phyloP scores from a whole-genome alignment of 208 protist species.

The Leptomonas pyrrhocoris region DNA sequence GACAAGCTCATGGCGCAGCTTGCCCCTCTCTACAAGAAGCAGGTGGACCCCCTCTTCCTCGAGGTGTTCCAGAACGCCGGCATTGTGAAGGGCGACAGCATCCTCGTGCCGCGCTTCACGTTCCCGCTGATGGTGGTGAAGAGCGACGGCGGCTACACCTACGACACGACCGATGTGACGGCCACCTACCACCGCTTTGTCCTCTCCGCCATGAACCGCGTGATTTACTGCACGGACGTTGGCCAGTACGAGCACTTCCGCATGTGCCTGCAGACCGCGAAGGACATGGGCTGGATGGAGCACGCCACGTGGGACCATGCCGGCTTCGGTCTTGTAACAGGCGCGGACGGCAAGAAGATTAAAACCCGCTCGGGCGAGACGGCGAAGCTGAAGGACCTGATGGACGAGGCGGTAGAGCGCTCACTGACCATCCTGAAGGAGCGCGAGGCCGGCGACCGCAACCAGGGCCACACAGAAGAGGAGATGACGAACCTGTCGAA shows the following conservation, averaged over 20 bases:
- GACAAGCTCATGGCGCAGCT: conserved; percentile 85
- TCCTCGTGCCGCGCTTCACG: conserved; percentile 88
- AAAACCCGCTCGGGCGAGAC: conserved; percentile 96
- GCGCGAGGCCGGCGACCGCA: conserved; percentile 75
- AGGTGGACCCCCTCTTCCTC: conserved; percentile 71
- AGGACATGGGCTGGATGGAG: conserved; percentile 91
- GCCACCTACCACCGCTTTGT: conserved; percentile 92
- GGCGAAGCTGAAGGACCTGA: conserved; percentile 94
- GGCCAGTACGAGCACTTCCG: conserved; percentile 96
- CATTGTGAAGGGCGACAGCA: conserved; percentile 67
- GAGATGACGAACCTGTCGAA: conserved; percentile 84
- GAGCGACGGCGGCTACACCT: conserved; percentile 95
- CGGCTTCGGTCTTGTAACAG: conserved; percentile 94
- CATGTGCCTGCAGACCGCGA: conserved; percentile 86
- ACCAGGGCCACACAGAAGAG: conserved; percentile 83
- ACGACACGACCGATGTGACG: conserved; percentile 95
- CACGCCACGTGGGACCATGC: conserved; percentile 90
- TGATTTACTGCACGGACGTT: conserved; percentile 96
- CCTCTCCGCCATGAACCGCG: conserved; percentile 84
- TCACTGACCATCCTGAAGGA: conserved; percentile 83
- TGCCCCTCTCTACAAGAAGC: conserved; percentile 74
- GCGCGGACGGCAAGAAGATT: conserved; percentile 94
- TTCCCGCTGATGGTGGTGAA: conserved; percentile 96
- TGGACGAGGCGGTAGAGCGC: conserved; percentile 94
- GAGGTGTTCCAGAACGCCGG: conserved; percentile 77